A percentile compares a stretch with the other conserved stretches of the same genome.
phyloP scores from a whole-genome alignment of 106 monocot genomes.

The Phalaenopsis aphrodite region DNA sequence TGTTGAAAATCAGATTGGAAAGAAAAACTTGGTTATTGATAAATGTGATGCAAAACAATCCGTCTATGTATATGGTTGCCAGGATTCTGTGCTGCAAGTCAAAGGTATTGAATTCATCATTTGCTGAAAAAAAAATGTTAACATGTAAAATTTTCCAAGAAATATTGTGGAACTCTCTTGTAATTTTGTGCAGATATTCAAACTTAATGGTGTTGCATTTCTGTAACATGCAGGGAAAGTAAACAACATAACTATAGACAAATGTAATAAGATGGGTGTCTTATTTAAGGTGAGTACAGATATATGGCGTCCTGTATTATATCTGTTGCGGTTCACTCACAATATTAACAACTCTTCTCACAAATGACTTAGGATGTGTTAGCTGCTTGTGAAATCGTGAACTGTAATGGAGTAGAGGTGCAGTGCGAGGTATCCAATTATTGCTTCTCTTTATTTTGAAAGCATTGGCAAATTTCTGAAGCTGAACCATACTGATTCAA shows the following conservation, averaged over 20 bases:
- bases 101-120: slow-evolving; percentile 41
- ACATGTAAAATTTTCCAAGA: neutral
- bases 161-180: neutral
- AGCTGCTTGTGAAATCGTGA: slow-evolving; percentile 90
- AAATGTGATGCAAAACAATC: slow-evolving; percentile 86
- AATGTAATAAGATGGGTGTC: slow-evolving; percentile 70
- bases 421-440: slow-evolving; percentile 63
- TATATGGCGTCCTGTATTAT: neutral
- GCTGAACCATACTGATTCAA: neutral
- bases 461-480: neutral
- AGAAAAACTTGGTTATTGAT: slow-evolving; percentile 72
- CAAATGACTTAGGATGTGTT: slow-evolving; percentile 57
- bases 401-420: slow-evolving; percentile 78
- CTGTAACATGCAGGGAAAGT: slow-evolving; percentile 63
- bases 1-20: slow-evolving; percentile 80
- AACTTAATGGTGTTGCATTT: slow-evolving; percentile 6
- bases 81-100: slow-evolving; percentile 77
- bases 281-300: slow-evolving; percentile 49
- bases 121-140: neutral
- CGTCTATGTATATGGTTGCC: slow-evolving; percentile 80
- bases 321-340: neutral
- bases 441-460: neutral
- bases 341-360: neutral
- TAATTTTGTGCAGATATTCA: neutral
- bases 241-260: slow-evolving; percentile 91